Conservation (phyloP, 2,329 filamentous ascomycete species). For the Verruconis gallopava region DNA sequence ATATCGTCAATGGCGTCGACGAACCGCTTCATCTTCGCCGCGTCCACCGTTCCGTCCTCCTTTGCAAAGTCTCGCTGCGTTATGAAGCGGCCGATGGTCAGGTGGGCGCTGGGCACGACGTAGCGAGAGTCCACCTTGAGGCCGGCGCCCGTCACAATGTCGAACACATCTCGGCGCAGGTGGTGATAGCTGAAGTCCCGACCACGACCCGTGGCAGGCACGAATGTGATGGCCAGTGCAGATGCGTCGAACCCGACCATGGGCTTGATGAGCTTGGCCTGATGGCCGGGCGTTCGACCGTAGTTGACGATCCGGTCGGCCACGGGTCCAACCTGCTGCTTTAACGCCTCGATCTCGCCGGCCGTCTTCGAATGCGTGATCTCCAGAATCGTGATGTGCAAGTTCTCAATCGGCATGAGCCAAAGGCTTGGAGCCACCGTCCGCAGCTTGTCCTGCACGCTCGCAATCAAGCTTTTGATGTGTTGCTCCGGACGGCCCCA, state of each 20-base stretch:
- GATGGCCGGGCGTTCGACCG: slow-evolving; percentile 43
- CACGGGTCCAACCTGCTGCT: slow-evolving; percentile 41
- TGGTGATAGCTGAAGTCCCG: slow-evolving; percentile 83
- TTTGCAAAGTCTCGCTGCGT: slow-evolving; percentile 44
- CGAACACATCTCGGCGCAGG: slow-evolving; percentile 65
- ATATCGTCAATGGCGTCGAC: slow-evolving; percentile 59
- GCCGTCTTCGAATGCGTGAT: slow-evolving; percentile 66
- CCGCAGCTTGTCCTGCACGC: slow-evolving; percentile 54
- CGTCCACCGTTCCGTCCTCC: slow-evolving; percentile 31
- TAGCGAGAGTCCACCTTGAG: slow-evolving; percentile 68
- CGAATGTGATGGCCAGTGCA: slow-evolving; percentile 74
- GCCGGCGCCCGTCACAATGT: slow-evolving; percentile 45
- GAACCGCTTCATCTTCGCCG: slow-evolving; percentile 48
- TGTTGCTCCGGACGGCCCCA: slow-evolving; percentile 74
- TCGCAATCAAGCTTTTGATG: slow-evolving; percentile 52
- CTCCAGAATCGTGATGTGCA: slow-evolving; percentile 81
- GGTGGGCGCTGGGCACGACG: slow-evolving; percentile 76
- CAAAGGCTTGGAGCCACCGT: slow-evolving; percentile 59
- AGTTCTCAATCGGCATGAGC: slow-evolving; percentile 66
- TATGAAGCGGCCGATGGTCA: slow-evolving; percentile 76
- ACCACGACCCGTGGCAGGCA: slow-evolving; percentile 61
- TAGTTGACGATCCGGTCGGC: slow-evolving; percentile 52
- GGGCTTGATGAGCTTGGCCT: slow-evolving; percentile 67
- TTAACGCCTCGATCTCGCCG: slow-evolving; percentile 51
- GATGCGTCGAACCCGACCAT: slow-evolving; percentile 73